A percentile compares a stretch with the other conserved stretches of the same genome.
Conservation (phyloP, 2,329 filamentous ascomycete genomes). For the Helotiales sp. region DNA sequence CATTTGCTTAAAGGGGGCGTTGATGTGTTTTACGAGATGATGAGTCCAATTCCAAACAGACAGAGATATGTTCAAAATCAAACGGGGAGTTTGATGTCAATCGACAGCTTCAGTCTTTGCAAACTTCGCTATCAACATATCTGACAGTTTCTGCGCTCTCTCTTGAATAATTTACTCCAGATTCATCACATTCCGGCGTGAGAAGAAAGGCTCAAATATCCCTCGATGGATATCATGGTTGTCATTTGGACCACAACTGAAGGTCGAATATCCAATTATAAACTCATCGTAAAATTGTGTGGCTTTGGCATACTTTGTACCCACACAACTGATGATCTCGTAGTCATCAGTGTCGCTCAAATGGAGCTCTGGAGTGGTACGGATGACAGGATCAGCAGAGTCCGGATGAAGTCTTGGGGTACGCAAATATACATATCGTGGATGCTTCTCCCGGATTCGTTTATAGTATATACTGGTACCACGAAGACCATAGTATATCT, state of each 20-base stretch:
- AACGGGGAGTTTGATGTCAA: constrained; percentile 38
- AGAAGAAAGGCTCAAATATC: constrained; percentile 41
- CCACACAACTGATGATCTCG: constrained; percentile 35
- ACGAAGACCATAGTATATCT: constrained; percentile 28
- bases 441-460: constrained; percentile 28
- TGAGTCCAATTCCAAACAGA: too few species aligned
- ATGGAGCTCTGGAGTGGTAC: constrained; percentile 41
- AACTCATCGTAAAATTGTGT: constrained; percentile 27
- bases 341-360: constrained; percentile 39
- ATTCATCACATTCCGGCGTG: constrained; percentile 37
- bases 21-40: constrained; percentile 36
- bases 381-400: constrained; percentile 35
- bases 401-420: neutral
- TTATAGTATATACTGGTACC: constrained; percentile 26
- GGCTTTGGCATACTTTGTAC: constrained; percentile 32
- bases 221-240: constrained; percentile 20
- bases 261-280: constrained; percentile 18
- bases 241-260: constrained; percentile 13
- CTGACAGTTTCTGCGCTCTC: constrained; percentile 34
- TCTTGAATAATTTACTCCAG: constrained; percentile 39
- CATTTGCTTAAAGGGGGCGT: constrained; percentile 26
- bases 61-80: too few species aligned
- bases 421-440: constrained; percentile 29
- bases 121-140: constrained; percentile 22
- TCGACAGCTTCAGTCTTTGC: constrained; percentile 31